phyloP scores from a whole-genome alignment of 2,329 filamentous ascomycete genomes.

The Claviceps africana region DNA sequence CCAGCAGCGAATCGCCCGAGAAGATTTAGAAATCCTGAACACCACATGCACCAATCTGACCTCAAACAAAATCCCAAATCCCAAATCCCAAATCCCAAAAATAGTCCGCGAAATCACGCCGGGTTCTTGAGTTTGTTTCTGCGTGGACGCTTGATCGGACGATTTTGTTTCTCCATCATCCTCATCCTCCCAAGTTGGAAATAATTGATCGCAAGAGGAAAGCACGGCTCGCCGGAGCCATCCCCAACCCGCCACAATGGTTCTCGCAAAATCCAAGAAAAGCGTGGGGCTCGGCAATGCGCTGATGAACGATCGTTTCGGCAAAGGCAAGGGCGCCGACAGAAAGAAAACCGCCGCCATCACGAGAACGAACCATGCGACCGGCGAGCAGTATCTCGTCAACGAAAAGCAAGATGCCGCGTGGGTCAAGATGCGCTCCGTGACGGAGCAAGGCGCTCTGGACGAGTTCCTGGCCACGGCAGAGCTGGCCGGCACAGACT shows the following conservation, averaged over 20 bases:
- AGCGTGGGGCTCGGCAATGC: constrained; percentile 88
- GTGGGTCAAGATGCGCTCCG: constrained; percentile 99
- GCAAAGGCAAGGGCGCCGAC: constrained; percentile 75
- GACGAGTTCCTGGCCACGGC: constrained; percentile 95
- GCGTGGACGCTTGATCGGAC: background rate
- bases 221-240: background rate
- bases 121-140: background rate
- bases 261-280: constrained; percentile 81
- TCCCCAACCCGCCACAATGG: constrained; percentile 28
- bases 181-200: background rate
- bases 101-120: background rate
- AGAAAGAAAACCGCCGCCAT: constrained; percentile 54
- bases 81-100: background rate
- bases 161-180: background rate
- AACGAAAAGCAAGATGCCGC: constrained; percentile 81
- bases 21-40: background rate
- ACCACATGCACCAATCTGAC: background rate
- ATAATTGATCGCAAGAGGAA: background rate
- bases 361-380: constrained; percentile 59
- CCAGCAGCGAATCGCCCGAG: background rate
- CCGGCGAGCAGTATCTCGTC: constrained; percentile 82
- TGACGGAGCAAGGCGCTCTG: constrained; percentile 90
- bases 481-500: constrained; percentile 94
- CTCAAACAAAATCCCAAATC: background rate
- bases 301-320: constrained; percentile 97